Base-by-base conservation (phyloP, 1,284 basidiomycete genomes). In the Fomitopsis schrenkii region DNA sequence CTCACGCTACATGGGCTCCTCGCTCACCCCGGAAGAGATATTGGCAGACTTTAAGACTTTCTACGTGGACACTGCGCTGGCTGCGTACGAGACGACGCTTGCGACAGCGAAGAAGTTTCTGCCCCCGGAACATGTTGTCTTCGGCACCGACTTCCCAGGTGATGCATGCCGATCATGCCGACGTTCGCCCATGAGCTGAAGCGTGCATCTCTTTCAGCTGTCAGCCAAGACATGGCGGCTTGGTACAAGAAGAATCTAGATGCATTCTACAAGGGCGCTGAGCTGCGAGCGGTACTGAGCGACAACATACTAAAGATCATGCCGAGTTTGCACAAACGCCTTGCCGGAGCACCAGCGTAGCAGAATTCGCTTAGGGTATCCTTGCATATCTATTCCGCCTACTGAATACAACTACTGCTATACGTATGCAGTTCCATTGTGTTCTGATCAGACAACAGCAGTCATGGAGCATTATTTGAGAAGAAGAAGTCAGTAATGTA, bases 71-170 rank as follows among this genome's bases (percentile, higher is more conserved):
- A 86, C 84, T 0, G 89, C 88, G 17, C 72, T 91, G 64, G 83
- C 82, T 66, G 79, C 83, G 1, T 80, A 84, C 67, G 77, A 79
- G 53, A 72, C 78, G 19, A 86, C 76, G 55, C 73, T 90, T 19
- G 68, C 74, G 12, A 77, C 80, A 1, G 76, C 86, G 68, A 75
- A 84, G 54, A 69, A 70, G 9, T 84, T 86, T 67, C 78, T 83
- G 2, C 68, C 74, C 22, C 68, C 71, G 1, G 79, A 83, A 56
- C 81, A 71, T 54, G 71, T 90, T 54, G 72, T 90, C 30, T 90
- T 85, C 71, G 88, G 89, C 48, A 85, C 84, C n/a, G 89, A 91
- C 70, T 88, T 87, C 69, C 88, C 88, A 61, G 89, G 88, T 50
- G 15, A 50, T 15, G 15, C 15, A 4, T 22, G 12, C 48, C 12